Evolutionary conservation across 2,329 filamentous ascomycete species (phyloP).

Genomic region (Epichloe glyceriae): DNA sequence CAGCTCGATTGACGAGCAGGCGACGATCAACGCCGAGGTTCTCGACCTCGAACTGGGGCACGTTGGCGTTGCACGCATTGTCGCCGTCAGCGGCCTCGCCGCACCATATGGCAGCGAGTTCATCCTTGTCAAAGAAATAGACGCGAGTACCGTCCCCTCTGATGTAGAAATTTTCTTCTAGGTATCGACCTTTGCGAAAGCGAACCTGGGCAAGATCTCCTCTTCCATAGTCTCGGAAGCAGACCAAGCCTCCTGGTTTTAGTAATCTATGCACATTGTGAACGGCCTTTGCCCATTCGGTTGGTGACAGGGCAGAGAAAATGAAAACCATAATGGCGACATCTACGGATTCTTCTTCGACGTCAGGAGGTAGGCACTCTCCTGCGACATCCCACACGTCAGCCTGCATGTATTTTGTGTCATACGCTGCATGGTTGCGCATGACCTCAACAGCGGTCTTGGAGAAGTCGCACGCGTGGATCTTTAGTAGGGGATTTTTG

Average conservation of each 20-base stretch:
- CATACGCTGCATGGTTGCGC: conserved; percentile 64
- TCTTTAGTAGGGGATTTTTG: conserved; percentile 64
- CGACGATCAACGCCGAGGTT: conserved; percentile 77
- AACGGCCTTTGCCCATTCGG: conserved; percentile 74
- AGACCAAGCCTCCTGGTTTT: conserved; percentile 83
- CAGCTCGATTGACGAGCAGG: conserved; percentile 81
- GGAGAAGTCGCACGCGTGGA: conserved; percentile 94
- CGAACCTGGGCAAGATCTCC: conserved; percentile 93
- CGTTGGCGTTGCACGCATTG: conserved; percentile 14
- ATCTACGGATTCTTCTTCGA: conserved; percentile 71
- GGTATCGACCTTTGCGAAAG: conserved; percentile 88
- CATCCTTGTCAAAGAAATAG: conserved; percentile 88
- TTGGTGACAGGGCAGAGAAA: conserved; percentile 79
- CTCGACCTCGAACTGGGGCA: conserved; percentile 51
- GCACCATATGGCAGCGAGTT: conserved; percentile 70
- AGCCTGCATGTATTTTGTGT: conserved; percentile 59
- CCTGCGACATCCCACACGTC: conserved; percentile 90
- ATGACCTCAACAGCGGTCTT: conserved; percentile 93
- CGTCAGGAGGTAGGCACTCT: conserved; percentile 58
- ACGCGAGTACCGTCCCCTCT: conserved; percentile 90
- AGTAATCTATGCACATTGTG: conserved; percentile 69
- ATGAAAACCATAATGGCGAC: conserved; percentile 94
- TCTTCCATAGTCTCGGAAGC: conserved; percentile 93
- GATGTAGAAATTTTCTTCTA: conserved; percentile 96
- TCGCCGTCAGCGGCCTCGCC: conserved; percentile 22